Percentiles rank a stretch among this genome's conserved stretches.
Conservation (phyloP, 2,329 filamentous ascomycete genomes). For the Pseudogymnoascus sp. region DNA sequence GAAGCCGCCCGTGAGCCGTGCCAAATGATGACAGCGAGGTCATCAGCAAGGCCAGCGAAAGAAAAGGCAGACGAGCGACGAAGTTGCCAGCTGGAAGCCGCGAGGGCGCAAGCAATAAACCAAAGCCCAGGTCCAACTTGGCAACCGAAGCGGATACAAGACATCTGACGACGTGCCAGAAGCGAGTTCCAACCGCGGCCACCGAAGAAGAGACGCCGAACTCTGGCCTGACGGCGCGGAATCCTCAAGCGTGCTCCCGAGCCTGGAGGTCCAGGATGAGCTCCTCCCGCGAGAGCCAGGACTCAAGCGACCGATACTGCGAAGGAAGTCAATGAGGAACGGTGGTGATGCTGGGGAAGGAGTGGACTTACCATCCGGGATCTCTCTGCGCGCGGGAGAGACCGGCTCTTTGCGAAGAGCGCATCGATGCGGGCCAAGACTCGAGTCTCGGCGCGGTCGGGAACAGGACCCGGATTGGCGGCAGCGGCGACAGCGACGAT, state of each 20-base stretch:
- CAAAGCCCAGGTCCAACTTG: constrained; percentile 1
- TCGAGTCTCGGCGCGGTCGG: background rate
- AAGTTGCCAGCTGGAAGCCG: background rate
- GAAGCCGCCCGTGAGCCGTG: background rate
- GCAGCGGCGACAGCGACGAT: background rate
- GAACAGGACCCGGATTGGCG: background rate
- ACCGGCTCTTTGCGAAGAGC: background rate
- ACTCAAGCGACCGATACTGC: background rate
- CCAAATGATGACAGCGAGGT: no score
- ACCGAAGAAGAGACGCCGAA: constrained; percentile 1
- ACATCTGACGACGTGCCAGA: constrained; percentile 4
- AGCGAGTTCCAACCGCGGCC: background rate
- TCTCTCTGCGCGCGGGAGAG: background rate
- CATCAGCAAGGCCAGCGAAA: background rate
- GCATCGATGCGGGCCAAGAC: background rate
- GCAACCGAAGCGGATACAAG: background rate
- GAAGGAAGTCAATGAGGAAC: background rate
- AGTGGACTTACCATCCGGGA: background rate
- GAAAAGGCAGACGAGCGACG: background rate
- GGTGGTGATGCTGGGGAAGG: background rate
- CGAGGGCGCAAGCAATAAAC: constrained; percentile 1
- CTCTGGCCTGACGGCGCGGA: background rate
- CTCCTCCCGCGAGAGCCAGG: background rate
- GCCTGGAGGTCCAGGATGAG: background rate
- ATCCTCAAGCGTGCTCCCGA: background rate